These are phyloP conservation scores for Knoxia roxburghii DNA, from an alignment of 257 asterid genomes.

Conservation along the genomic window DNA sequence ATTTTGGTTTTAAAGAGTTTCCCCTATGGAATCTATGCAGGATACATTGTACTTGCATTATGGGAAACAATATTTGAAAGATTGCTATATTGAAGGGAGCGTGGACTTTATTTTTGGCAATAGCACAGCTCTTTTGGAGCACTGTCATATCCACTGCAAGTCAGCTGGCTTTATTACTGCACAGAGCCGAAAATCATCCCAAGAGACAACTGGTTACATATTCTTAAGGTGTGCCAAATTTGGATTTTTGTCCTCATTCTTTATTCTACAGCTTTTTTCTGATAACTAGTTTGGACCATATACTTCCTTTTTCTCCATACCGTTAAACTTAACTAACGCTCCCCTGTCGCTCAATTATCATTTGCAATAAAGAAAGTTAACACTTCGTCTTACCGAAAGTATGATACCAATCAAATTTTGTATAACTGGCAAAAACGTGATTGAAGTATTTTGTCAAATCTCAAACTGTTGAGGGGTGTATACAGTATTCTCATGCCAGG, in stretches of 20 bases:
- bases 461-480: not conserved
- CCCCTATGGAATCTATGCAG: slow-evolving; percentile 31
- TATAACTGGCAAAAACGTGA: not conserved
- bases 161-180: slow-evolving; percentile 78
- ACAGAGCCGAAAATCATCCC: slow-evolving; percentile 91
- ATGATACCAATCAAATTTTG: not conserved
- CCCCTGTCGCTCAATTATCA: not conserved
- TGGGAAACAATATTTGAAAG: slow-evolving; percentile 82
- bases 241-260: not conserved
- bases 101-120: slow-evolving; percentile 97
- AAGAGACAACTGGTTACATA: slow-evolving; percentile 88
- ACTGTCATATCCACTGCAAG: slow-evolving; percentile 95
- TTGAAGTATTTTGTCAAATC: not conserved
- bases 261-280: not conserved
- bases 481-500: not conserved
- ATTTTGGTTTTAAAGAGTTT: not conserved
- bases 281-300: not conserved
- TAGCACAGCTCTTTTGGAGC: slow-evolving; percentile 95
- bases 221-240: slow-evolving; percentile 58
- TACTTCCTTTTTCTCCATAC: not conserved
- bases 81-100: slow-evolving; percentile 95
- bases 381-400: not conserved
- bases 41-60: slow-evolving; percentile 86
- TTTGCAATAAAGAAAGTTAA: not conserved
- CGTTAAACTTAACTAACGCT: not conserved